These are phyloP conservation scores for Penicillium paneum DNA, from an alignment of 2,329 filamentous ascomycete species.

Conservation along the genomic window DNA sequence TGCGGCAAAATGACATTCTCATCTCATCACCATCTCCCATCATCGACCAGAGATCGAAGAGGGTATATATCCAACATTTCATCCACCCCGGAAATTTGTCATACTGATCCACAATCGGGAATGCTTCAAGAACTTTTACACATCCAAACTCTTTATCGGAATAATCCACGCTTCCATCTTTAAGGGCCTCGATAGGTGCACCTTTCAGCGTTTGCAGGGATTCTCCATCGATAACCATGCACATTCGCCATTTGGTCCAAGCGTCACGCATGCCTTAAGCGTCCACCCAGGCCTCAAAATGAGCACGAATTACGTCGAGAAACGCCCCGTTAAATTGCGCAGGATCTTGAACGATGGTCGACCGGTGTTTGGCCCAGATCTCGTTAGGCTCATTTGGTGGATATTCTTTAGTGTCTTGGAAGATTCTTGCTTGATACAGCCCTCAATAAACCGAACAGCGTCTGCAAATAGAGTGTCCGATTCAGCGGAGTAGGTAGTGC, in stretches of 20 bases:
- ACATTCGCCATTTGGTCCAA: constrained; percentile 12
- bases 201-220: constrained; percentile 14
- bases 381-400: not conserved
- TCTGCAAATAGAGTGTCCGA: constrained; percentile 10
- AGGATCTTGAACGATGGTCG: constrained; percentile 13
- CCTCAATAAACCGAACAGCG: constrained; percentile 11
- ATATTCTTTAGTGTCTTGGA: not conserved
- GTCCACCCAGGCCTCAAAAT: constrained; percentile 13
- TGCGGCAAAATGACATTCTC: constrained; percentile 9
- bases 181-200: constrained; percentile 3
- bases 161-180: not conserved
- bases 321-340: constrained; percentile 8
- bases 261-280: constrained; percentile 6
- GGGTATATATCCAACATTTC: constrained; percentile 9
- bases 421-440: constrained; percentile 8
- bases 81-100: constrained; percentile 11
- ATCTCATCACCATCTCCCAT: constrained; percentile 17
- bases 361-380: constrained; percentile 10
- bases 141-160: constrained; percentile 2
- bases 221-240: constrained; percentile 16
- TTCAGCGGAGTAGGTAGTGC: constrained; percentile 14
- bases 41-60: constrained; percentile 11
- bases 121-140: constrained; percentile 15
- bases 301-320: constrained; percentile 11
- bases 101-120: constrained; percentile 9